phyloP scores from a whole-genome alignment of 2,329 filamentous ascomycete genomes.

The Teratosphaeria nubilosa region DNA sequence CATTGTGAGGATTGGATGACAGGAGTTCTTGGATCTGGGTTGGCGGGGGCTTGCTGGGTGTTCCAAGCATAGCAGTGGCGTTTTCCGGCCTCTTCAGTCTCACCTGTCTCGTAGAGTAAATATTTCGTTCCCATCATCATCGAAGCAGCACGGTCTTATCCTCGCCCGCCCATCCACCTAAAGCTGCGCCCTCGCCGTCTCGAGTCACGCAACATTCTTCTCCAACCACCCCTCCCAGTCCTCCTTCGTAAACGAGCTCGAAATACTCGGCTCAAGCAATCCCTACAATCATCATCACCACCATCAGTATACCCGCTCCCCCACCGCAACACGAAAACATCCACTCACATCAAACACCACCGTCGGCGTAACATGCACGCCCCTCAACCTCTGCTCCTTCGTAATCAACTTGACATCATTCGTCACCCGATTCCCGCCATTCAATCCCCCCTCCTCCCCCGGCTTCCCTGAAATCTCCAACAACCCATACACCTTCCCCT shows the following conservation, averaged over 20 bases:
- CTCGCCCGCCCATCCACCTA: background rate
- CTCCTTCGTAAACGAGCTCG: slow-evolving; percentile 64
- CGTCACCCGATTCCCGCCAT: slow-evolving; percentile 72
- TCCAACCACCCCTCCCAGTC: slow-evolving; percentile 81
- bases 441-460: slow-evolving; percentile 56
- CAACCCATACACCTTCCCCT: slow-evolving; percentile 57
- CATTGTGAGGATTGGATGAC: background rate
- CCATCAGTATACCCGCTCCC: background rate
- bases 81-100: background rate
- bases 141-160: too few species aligned
- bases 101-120: background rate
- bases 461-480: slow-evolving; percentile 61
- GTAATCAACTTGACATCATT: slow-evolving; percentile 75
- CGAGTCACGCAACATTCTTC: slow-evolving; percentile 49
- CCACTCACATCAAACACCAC: slow-evolving; percentile 67
- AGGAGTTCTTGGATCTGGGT: background rate
- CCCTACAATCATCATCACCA: slow-evolving; percentile 30
- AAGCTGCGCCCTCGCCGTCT: background rate
- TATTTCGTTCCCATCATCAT: background rate
- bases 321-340: background rate
- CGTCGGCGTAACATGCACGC: slow-evolving; percentile 85
- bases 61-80: background rate
- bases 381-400: slow-evolving; percentile 58
- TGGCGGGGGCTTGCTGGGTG: background rate
- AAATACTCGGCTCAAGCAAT: slow-evolving; percentile 67